These are phyloP conservation scores for Termitomyces sp. DNA, from an alignment of 768 basidiomycete species.

Conservation along the genomic window DNA sequence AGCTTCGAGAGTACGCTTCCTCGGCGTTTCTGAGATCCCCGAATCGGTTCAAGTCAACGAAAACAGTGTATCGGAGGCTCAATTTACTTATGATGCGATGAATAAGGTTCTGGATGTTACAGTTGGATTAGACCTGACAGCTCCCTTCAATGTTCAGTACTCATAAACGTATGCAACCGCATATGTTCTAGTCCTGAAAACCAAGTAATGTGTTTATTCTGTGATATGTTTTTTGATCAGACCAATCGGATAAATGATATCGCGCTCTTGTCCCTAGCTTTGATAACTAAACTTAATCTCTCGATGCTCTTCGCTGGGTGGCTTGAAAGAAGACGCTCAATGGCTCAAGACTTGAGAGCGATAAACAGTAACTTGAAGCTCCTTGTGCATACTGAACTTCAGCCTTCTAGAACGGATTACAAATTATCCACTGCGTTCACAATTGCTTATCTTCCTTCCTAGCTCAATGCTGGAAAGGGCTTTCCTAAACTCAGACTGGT, in stretches of 20 bases:
- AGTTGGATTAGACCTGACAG: slow-evolving; percentile 30
- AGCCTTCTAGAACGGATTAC: no score
- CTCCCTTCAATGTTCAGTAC: slow-evolving; percentile 25
- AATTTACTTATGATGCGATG: slow-evolving; percentile 27
- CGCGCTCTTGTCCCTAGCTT: no score
- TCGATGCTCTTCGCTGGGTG: not conserved
- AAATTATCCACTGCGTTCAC: no score
- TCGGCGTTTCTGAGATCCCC: slow-evolving; percentile 27
- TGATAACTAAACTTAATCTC: no score
- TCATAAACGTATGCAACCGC: not conserved
- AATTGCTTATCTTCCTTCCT: not conserved
- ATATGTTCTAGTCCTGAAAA: not conserved
- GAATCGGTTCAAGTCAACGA: slow-evolving; percentile 24
- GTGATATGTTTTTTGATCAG: not conserved
- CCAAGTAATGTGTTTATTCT: not conserved
- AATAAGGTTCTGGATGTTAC: slow-evolving; percentile 39
- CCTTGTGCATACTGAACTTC: no score
- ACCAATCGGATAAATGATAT: not conserved
- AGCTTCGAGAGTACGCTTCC: slow-evolving; percentile 29
- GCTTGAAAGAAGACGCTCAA: not conserved
- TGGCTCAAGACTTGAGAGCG: no score
- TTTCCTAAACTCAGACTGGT: no score
- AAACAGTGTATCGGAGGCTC: slow-evolving; percentile 13
- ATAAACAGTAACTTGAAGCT: not conserved
- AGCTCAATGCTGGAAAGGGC: no score